Percentiles rank a stretch among this genome's conserved stretches.
These are phyloP conservation scores for Sinapis alba DNA, from an alignment of 441 rosid species.

Conservation along the genomic window DNA sequence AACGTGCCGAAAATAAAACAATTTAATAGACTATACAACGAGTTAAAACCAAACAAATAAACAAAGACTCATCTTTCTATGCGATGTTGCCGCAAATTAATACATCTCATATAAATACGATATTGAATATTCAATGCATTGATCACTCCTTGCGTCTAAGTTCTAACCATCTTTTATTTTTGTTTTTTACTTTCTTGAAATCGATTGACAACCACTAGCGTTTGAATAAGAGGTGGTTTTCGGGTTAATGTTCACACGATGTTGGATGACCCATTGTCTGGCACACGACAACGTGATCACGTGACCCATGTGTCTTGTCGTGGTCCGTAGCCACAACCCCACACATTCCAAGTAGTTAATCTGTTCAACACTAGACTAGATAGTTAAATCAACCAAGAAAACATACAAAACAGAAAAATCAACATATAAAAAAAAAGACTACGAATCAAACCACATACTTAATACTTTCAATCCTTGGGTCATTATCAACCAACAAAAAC, in stretches of 20 bases:
- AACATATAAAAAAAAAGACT: background rate
- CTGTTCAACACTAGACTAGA: background rate
- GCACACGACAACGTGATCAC: background rate
- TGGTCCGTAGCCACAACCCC: slow-evolving; percentile 1
- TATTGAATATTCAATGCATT: slow-evolving; percentile 4
- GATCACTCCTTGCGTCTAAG: slow-evolving; percentile 6
- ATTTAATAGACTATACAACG: background rate
- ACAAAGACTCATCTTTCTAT: background rate
- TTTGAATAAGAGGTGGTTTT: background rate
- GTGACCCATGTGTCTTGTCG: background rate
- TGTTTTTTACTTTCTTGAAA: background rate
- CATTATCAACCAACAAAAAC: slow-evolving; percentile 2
- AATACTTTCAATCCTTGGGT: background rate
- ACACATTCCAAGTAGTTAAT: background rate
- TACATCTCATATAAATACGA: background rate
- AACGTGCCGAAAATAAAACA: background rate
- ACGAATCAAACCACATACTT: background rate
- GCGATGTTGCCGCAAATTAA: background rate
- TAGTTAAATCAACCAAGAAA: background rate
- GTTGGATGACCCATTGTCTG: background rate
- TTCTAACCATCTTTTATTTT: background rate
- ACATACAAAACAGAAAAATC: background rate
- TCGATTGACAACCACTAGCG: background rate
- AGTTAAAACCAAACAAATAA: background rate
- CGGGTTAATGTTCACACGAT: background rate